A percentile compares a stretch with the other conserved stretches of the same genome.
Evolutionary conservation across 2,329 filamentous ascomycete genomes (phyloP).

Genomic region (Penicillium decumbens): DNA sequence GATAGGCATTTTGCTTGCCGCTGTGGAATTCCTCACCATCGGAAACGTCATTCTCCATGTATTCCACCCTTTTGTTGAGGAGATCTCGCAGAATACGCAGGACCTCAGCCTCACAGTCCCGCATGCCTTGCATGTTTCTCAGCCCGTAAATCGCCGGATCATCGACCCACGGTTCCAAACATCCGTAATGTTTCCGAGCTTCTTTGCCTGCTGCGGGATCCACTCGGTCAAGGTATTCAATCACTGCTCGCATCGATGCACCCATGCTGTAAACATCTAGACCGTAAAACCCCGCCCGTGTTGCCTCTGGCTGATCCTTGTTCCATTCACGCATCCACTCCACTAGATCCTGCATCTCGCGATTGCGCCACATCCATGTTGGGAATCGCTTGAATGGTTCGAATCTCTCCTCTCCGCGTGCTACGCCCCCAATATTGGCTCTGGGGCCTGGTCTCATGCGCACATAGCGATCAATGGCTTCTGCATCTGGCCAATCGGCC

Average conservation of each 20-base stretch:
- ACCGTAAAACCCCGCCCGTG: constrained; percentile 46
- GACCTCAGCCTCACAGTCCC: constrained; percentile 46
- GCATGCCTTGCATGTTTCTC: constrained; percentile 38
- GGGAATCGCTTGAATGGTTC: constrained; percentile 50
- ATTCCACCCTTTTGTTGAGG: constrained; percentile 42
- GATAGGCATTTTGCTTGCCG: constrained; percentile 49
- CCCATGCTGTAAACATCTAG: constrained; percentile 52
- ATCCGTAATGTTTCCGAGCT: constrained; percentile 46
- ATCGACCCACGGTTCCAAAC: constrained; percentile 48
- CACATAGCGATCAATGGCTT: constrained; percentile 50
- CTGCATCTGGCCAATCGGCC: constrained; percentile 53
- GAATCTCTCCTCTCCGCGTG: constrained; percentile 17
- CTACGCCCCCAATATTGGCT: constrained; percentile 26
- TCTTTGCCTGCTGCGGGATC: constrained; percentile 43
- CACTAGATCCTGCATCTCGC: constrained; percentile 49
- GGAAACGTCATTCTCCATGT: constrained; percentile 26
- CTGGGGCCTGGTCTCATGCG: constrained; percentile 42
- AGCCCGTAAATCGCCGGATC: constrained; percentile 50
- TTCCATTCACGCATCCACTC: constrained; percentile 51
- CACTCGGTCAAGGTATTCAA: constrained; percentile 47
- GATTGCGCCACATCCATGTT: constrained; percentile 55
- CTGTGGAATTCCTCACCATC: constrained; percentile 49
- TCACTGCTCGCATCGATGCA: constrained; percentile 44
- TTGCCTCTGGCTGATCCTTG: constrained; percentile 25
- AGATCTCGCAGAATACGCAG: constrained; percentile 46